Conservation (phyloP, 2,329 filamentous ascomycete genomes). For the Aureobasidium vineae region DNA sequence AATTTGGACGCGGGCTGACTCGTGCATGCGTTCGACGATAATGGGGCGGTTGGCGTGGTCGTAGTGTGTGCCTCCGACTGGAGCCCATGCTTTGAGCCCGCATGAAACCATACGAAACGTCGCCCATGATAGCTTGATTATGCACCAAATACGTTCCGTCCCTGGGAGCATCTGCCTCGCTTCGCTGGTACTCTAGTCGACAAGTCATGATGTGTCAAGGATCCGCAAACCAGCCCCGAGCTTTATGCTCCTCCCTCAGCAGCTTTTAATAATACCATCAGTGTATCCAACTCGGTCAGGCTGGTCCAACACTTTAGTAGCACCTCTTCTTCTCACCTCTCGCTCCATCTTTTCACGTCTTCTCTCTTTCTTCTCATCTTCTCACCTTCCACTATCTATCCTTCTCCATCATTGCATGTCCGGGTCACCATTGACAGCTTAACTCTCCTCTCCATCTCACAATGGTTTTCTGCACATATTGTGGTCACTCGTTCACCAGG, state of each 20-base stretch:
- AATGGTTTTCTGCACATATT: constrained; percentile 56
- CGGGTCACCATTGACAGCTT: constrained; percentile 29
- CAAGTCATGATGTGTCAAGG: constrained; percentile 26
- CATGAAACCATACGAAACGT: constrained; percentile 27
- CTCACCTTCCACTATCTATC: constrained; percentile 9
- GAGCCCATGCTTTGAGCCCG: constrained; percentile 24
- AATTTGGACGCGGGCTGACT: constrained; percentile 26
- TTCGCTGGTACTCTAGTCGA: constrained; percentile 24
- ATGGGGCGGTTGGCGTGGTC: constrained; percentile 22
- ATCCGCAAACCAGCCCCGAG: constrained; percentile 26
- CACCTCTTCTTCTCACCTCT: constrained; percentile 18
- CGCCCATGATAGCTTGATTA: constrained; percentile 29
- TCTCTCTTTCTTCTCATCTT: constrained; percentile 1
- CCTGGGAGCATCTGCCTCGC: constrained; percentile 24
- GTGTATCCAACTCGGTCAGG: constrained; percentile 22
- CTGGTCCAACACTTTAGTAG: constrained; percentile 24
- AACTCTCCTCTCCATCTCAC: background rate
- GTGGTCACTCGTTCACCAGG: constrained; percentile 53
- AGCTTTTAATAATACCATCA: constrained; percentile 27
- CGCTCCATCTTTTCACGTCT: constrained; percentile 4
- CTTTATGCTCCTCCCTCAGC: constrained; percentile 25
- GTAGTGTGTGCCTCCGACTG: constrained; percentile 22
- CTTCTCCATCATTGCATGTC: constrained; percentile 6
- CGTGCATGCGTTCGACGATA: constrained; percentile 26
- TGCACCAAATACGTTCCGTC: constrained; percentile 27